Evolutionary conservation across 2,329 filamentous ascomycete genomes (phyloP), one percentile per base, ranked within the genome.

Genomic region (Arthroderma sp.): DNA sequence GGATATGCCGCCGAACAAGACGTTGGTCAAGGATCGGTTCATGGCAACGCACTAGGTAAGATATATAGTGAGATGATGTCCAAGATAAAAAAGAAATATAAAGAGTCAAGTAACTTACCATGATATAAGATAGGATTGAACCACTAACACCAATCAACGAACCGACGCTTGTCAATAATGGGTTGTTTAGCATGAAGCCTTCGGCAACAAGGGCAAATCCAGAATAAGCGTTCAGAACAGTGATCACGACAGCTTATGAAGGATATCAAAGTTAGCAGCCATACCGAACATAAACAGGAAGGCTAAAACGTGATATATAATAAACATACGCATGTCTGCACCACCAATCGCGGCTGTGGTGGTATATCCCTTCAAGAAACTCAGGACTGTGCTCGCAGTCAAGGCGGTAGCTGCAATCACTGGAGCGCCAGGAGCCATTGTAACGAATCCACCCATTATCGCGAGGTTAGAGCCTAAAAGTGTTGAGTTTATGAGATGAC

Each of bases 161-260:
- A 2, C 87, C 86, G 3, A 94, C 82, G 0, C 83, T 87, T 0
- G 86, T 93, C 1, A 94, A 71, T 1, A 94, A 72, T 0, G 86
- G 78, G 48, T 93, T 94, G 53, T 91, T 80, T 9, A 94, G 71
- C 87, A 94, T 94, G 60, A 94, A 82, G 0, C 87, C 87, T 63
- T 94, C 86, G 0, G 87, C 86, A 0, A 94, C 86, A 2, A 94
- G 72, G 0, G 87, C 87, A 47, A 94, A 94, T 8, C 87, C 87
- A 40, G 84, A 89, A 60, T 94, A 94, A 0, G 86, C 86, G 54
- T 94, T 94, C 15, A 94, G 66, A 1, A 94, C 86, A 0, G 86
- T 93, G 51, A 93, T 93, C 30, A 91, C 85, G 4, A 93, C 86
- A 9, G 82, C 70, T 73, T 51, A 9, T 30, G 3, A 38, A 3